phyloP scores from a whole-genome alignment of 192 early-diverging fungal species.

The Funneliformis geosporum region DNA sequence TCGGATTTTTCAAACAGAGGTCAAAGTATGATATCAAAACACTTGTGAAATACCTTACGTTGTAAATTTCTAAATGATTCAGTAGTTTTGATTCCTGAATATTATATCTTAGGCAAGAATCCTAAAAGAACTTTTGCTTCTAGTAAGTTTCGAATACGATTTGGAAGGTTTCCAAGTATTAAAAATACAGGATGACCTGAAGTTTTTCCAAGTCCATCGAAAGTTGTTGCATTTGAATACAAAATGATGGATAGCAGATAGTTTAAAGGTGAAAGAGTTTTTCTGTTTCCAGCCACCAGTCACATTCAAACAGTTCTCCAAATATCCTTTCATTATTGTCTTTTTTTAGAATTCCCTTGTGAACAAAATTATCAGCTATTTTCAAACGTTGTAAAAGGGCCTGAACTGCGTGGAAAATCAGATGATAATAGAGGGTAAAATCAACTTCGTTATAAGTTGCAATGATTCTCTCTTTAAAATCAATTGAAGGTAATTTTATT shows the following conservation, averaged over 20 bases:
- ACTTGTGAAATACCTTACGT: background rate
- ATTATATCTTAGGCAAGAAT: background rate
- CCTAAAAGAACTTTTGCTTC: conserved; percentile 2
- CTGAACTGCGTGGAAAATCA: no score
- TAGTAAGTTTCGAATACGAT: background rate
- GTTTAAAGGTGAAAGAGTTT: background rate
- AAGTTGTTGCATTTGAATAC: background rate
- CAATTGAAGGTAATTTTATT: background rate
- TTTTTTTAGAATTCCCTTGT: background rate
- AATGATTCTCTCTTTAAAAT: background rate
- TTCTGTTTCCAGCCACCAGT: background rate
- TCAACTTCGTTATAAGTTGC: background rate
- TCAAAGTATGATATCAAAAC: background rate
- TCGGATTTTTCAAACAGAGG: background rate
- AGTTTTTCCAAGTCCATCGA: background rate
- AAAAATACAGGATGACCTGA: background rate
- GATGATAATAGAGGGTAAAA: background rate
- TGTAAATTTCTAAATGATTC: background rate
- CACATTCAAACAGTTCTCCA: no score
- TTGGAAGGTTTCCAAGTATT: background rate
- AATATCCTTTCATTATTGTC: no score
- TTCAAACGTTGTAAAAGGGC: no score
- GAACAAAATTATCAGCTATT: background rate
- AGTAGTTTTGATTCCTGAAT: background rate
- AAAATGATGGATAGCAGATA: background rate